phyloP scores from a whole-genome alignment of 306 rosid species.

The Acacia crassicarpa region DNA sequence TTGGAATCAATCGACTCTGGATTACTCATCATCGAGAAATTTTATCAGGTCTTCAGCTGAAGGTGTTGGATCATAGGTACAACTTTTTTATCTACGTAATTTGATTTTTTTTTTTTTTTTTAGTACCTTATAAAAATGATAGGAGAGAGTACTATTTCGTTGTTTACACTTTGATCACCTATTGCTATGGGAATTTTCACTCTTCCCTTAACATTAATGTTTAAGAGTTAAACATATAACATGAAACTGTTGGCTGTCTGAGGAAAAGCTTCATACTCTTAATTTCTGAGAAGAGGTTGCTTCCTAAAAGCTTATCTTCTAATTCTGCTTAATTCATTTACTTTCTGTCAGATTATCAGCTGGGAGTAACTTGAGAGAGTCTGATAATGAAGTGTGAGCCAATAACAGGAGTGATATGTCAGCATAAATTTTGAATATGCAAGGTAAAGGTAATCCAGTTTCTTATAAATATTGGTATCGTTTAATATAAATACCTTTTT shows the following conservation, averaged over 20 bases:
- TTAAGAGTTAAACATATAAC: constrained; percentile 25
- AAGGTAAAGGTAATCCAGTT: not conserved
- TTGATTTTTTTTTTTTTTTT: too few relatives aligned
- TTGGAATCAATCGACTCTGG: constrained; percentile 95
- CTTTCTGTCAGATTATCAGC: not conserved
- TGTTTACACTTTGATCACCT: constrained; percentile 19
- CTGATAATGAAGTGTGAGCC: not conserved
- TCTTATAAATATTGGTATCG: not conserved
- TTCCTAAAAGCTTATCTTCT: not conserved
- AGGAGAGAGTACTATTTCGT: not conserved
- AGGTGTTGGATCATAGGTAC: constrained; percentile 6
- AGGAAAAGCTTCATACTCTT: not conserved
- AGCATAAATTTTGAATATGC: not conserved
- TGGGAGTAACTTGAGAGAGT: not conserved
- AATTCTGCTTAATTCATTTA: not conserved
- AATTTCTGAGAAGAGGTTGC: not conserved
- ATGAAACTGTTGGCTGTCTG: not conserved
- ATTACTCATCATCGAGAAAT: constrained; percentile 84
- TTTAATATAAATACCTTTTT: too few relatives aligned
- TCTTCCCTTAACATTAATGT: constrained; percentile 28
- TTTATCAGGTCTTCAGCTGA: constrained; percentile 82
- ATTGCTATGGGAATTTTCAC: constrained; percentile 24
- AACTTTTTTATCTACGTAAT: constrained; percentile 13
- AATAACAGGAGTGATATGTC: not conserved
- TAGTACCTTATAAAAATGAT: too few relatives aligned